Conservation (phyloP, 805 yeast genomes). For the Wickerhamiella hasegawae region DNA sequence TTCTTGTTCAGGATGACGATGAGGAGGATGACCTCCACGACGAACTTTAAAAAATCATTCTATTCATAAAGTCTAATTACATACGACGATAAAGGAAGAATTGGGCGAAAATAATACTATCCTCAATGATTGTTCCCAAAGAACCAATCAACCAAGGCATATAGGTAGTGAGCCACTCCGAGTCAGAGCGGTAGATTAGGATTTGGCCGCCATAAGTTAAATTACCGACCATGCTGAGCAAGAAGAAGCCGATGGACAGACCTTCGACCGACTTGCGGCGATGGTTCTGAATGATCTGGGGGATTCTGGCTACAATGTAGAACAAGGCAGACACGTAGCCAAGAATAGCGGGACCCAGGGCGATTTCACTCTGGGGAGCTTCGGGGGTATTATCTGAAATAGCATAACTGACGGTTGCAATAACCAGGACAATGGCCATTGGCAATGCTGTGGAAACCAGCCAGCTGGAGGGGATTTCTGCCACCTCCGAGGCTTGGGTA, state of each 20-base stretch:
- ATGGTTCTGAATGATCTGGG: slow-evolving; percentile 75
- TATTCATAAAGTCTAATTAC: neutral
- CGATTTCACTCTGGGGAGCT: slow-evolving; percentile 15
- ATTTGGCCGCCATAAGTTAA: slow-evolving; percentile 63
- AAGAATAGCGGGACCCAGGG: slow-evolving; percentile 43
- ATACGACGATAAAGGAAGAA: slow-evolving; percentile 38
- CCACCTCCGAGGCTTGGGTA: neutral
- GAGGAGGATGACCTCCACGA: neutral
- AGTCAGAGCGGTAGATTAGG: slow-evolving; percentile 45
- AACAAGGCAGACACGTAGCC: slow-evolving; percentile 57
- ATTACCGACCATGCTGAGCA: slow-evolving; percentile 61
- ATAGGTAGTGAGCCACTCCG: slow-evolving; percentile 42
- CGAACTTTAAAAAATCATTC: neutral
- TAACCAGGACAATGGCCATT: slow-evolving; percentile 39
- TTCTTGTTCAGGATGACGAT: slow-evolving; percentile 9
- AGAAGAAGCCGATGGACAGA: slow-evolving; percentile 63
- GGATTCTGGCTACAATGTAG: slow-evolving; percentile 61
- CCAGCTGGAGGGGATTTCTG: neutral
- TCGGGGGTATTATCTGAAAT: slow-evolving; percentile 22
- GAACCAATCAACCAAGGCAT: slow-evolving; percentile 69
- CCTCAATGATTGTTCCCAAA: slow-evolving; percentile 62
- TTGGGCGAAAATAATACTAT: slow-evolving; percentile 46
- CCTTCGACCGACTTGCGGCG: slow-evolving; percentile 69
- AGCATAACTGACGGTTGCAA: slow-evolving; percentile 47
- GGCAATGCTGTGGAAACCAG: slow-evolving; percentile 34